Conservation (phyloP, 2,329 filamentous ascomycete species). For the Cercospora beticola region DNA sequence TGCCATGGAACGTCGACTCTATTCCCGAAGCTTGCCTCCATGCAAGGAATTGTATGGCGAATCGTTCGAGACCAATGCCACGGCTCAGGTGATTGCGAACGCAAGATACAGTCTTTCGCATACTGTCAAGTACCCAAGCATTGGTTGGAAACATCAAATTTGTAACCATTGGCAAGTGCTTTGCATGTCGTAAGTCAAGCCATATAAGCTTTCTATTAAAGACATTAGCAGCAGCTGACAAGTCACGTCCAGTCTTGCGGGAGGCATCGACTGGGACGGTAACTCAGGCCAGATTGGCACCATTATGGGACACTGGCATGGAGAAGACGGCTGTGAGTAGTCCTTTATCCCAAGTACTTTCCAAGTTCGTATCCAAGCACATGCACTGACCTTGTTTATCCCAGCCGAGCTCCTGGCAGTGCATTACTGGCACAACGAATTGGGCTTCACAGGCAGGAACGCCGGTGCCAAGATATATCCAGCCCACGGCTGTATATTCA, state of each 20-base stretch:
- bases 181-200: neutral
- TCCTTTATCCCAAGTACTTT: neutral
- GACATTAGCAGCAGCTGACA: neutral
- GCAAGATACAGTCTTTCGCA: neutral
- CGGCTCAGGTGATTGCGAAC: neutral
- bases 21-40: neutral
- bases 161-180: neutral
- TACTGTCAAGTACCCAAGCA: neutral
- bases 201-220: neutral
- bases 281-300: neutral
- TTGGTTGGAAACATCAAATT: neutral
- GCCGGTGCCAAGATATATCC: neutral
- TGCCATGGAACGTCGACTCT: neutral
- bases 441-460: neutral
- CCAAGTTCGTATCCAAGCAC: neutral
- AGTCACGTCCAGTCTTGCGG: neutral
- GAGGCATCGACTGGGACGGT: neutral
- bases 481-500: neutral
- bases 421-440: neutral
- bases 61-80: neutral
- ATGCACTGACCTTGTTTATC: neutral
- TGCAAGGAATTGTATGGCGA: neutral
- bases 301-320: neutral
- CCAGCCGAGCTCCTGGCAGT: neutral
- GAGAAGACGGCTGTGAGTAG: neutral